These are phyloP conservation scores for Anastatica hierochuntica DNA, from an alignment of 345 rosid species.

Conservation along the genomic window DNA sequence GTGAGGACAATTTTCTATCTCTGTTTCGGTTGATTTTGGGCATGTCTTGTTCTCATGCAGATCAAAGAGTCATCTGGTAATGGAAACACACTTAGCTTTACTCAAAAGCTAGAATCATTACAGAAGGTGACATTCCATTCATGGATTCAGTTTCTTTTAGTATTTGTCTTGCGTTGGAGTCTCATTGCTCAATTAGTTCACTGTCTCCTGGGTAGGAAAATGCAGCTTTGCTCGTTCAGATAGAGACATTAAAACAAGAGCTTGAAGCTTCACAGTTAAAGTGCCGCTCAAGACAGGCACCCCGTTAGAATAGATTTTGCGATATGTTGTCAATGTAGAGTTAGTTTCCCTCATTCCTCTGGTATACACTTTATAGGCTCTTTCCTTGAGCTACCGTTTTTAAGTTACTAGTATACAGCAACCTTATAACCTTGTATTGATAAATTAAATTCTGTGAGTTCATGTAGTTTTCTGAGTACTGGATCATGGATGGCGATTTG, in stretches of 20 bases:
- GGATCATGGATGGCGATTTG: not conserved
- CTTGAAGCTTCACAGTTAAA: constrained; percentile 37
- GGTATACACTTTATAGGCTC: not conserved
- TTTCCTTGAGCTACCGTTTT: not conserved
- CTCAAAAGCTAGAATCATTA: constrained; percentile 36
- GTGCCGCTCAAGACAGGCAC: constrained; percentile 25
- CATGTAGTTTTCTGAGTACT: not conserved
- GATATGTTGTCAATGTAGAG: not conserved
- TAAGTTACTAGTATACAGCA: not conserved
- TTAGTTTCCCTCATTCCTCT: not conserved
- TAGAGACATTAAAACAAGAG: constrained; percentile 41
- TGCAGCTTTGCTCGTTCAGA: constrained; percentile 31
- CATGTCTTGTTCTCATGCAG: constrained; percentile 25
- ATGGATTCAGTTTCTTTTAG: not conserved
- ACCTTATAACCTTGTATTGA: not conserved
- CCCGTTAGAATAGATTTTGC: not conserved
- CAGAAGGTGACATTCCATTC: constrained; percentile 40
- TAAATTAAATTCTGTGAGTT: not conserved
- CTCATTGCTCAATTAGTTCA: constrained; percentile 1
- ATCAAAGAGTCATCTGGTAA: constrained; percentile 34
- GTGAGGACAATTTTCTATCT: not conserved
- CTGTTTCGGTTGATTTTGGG: not conserved
- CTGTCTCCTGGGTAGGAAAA: constrained; percentile 43
- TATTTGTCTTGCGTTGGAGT: not conserved
- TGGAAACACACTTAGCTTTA: constrained; percentile 25